Conservation (phyloP, 306 rosid species). For the Morella rubra region DNA sequence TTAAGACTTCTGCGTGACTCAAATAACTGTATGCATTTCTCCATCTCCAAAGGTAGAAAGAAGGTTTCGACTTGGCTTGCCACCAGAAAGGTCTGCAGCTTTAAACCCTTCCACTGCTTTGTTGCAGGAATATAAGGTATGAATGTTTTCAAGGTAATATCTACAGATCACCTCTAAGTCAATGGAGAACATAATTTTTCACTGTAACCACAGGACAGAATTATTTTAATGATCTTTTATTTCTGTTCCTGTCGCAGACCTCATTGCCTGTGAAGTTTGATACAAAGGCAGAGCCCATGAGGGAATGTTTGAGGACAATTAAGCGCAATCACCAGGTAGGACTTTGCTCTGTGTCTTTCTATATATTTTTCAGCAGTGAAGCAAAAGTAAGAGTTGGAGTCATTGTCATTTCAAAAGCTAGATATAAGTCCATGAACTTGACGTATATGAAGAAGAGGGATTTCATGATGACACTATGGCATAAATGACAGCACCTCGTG, state of each 20-base stretch:
- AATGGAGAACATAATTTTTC: neutral
- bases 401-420: neutral
- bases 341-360: neutral
- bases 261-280: slow-evolving; percentile 29
- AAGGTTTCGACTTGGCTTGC: slow-evolving; percentile 41
- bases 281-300: slow-evolving; percentile 42
- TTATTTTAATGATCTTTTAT: slow-evolving; percentile 10
- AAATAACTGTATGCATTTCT: slow-evolving; percentile 13
- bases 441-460: neutral
- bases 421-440: neutral
- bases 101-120: slow-evolving; percentile 24
- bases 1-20: neutral
- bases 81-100: slow-evolving; percentile 32
- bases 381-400: neutral
- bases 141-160: neutral
- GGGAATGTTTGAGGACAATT: slow-evolving; percentile 67
- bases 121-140: slow-evolving; percentile 40
- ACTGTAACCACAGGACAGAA: neutral
- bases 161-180: slow-evolving; percentile 5
- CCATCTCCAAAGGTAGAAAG: slow-evolving; percentile 54
- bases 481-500: neutral
- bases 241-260: slow-evolving; percentile 38
- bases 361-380: neutral
- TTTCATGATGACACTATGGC: neutral
- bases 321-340: slow-evolving; percentile 55